A percentile compares a stretch with the other conserved stretches of the same genome.
These are phyloP conservation scores for Solanum chmielewskii DNA, from an alignment of 257 asterid species.

Conservation along the genomic window DNA sequence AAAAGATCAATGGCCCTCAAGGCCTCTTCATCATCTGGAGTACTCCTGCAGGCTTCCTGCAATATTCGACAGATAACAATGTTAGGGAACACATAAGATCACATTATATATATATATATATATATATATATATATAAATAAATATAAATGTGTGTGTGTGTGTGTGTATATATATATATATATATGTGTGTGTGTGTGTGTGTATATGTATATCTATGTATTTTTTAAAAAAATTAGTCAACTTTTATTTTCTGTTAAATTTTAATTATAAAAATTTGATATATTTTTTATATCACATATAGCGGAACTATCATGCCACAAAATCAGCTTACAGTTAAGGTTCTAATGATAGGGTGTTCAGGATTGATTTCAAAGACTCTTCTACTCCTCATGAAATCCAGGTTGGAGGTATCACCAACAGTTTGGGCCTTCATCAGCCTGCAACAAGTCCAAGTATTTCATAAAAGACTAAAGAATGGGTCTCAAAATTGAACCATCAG, in stretches of 20 bases:
- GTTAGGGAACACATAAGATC: neutral
- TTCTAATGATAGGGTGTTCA: conserved; percentile 73
- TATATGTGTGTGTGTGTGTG: too few species aligned
- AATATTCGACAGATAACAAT: neutral
- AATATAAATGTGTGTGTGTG: too few species aligned
- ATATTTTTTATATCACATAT: neutral
- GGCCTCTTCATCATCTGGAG: conserved; percentile 84
- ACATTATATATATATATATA: neutral
- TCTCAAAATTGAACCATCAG: neutral
- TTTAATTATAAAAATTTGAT: too few species aligned
- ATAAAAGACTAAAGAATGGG: neutral
- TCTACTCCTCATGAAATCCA: conserved; percentile 83
- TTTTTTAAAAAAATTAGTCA: too few species aligned
- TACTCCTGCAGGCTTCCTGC: conserved; percentile 74
- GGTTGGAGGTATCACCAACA: conserved; percentile 57
- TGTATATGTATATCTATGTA: too few species aligned
- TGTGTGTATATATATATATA: too few species aligned
- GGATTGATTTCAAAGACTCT: conserved; percentile 96
- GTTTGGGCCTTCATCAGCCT: conserved; percentile 97
- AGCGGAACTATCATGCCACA: neutral
- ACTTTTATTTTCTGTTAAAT: too few species aligned
- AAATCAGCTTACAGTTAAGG: conserved; percentile 44
- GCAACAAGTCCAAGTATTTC: conserved; percentile 14
- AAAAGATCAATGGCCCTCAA: conserved; percentile 84
- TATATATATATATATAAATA: too few species aligned